Evolutionary conservation across 306 rosid species (phyloP).

Genomic region (Cyamopsis tetragonoloba): DNA sequence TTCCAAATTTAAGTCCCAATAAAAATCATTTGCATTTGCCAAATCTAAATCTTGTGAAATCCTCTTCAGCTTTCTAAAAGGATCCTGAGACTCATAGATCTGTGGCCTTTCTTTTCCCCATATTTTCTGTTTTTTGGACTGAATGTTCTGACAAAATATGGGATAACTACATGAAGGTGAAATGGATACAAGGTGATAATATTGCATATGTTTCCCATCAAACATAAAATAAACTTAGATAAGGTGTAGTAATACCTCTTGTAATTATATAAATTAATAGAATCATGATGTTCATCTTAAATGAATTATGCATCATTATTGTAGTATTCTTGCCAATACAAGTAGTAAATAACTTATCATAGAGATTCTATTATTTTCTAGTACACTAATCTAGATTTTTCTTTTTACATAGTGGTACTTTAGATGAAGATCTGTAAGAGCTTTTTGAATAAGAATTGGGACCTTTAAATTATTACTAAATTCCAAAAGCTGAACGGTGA

Average conservation of each 20-base stretch:
- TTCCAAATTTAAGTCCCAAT: constrained; percentile 23
- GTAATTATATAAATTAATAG: neutral
- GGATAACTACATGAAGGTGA: constrained; percentile 37
- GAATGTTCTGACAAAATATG: constrained; percentile 21
- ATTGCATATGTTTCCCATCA: constrained; percentile 2
- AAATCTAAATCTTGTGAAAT: constrained; percentile 35
- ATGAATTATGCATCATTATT: neutral
- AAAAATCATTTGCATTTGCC: constrained; percentile 24
- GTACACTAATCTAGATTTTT: neutral
- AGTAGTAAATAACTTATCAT: neutral
- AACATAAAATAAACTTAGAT: constrained; percentile 11
- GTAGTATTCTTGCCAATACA: neutral
- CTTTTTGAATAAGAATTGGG: no score
- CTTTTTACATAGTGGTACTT: no score
- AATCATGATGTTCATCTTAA: neutral
- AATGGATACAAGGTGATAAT: constrained; percentile 7
- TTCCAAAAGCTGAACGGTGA: no score
- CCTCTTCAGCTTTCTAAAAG: constrained; percentile 49
- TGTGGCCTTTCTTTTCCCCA: constrained; percentile 42
- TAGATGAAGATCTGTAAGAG: no score
- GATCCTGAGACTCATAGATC: constrained; percentile 29
- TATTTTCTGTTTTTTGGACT: constrained; percentile 1
- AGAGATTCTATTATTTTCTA: neutral
- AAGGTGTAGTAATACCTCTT: neutral
- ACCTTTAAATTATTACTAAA: no score